Evolutionary conservation across 2,329 filamentous ascomycete genomes (phyloP).

Genomic region (Ophiosphaerella herpotricha): DNA sequence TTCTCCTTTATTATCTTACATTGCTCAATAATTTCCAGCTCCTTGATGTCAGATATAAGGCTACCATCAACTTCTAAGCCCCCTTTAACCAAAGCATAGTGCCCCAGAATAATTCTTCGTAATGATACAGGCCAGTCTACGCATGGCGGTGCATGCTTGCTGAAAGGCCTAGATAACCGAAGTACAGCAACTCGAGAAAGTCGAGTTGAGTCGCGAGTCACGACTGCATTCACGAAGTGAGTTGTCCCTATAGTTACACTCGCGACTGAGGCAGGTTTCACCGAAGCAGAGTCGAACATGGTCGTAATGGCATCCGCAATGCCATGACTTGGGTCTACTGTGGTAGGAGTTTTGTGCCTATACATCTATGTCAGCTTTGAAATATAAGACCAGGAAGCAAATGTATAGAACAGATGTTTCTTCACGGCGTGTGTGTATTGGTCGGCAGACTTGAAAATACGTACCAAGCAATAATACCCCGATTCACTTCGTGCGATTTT

Average conservation of each 20-base stretch:
- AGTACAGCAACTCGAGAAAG: conserved; percentile 59
- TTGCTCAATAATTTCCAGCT: conserved; percentile 52
- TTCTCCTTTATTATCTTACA: conserved; percentile 52
- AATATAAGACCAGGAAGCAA: background rate
- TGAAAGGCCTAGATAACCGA: conserved; percentile 55
- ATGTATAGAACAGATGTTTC: background rate
- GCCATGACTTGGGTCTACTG: conserved; percentile 43
- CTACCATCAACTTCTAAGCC: conserved; percentile 58
- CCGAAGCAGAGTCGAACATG: conserved; percentile 40
- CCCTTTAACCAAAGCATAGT: conserved; percentile 54
- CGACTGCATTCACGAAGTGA: conserved; percentile 58
- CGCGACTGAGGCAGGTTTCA: conserved; percentile 40
- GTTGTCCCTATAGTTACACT: conserved; percentile 59
- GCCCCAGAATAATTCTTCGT: conserved; percentile 53
- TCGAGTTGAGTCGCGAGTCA: conserved; percentile 55
- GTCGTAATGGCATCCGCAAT: conserved; percentile 42
- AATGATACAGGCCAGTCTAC: conserved; percentile 55
- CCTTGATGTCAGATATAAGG: conserved; percentile 48
- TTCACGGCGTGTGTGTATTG: background rate
- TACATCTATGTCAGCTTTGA: background rate
- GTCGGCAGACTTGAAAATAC: background rate
- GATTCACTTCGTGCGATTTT: conserved; percentile 27
- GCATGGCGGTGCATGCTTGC: conserved; percentile 56
- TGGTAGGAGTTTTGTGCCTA: conserved; percentile 48
- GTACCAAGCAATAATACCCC: conserved; percentile 43